Evolutionary conservation across 305 asterid species (phyloP).

Genomic region (Fraxinus nigra): DNA sequence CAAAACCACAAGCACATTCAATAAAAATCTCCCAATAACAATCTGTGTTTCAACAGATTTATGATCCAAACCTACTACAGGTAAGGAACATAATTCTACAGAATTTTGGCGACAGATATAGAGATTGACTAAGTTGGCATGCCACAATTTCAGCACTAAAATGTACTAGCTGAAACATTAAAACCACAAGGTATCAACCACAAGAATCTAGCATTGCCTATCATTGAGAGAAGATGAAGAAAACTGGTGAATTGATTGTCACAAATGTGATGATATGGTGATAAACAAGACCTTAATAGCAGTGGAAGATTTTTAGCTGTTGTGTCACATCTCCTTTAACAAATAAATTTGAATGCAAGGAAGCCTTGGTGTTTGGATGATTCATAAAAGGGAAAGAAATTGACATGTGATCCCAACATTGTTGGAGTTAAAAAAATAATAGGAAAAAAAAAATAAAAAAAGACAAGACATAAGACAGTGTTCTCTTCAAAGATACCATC

Average conservation of each 20-base stretch:
- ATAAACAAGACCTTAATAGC: not conserved
- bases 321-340: not conserved
- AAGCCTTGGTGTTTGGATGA: not conserved
- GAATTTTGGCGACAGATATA: not conserved
- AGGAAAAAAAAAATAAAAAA: not conserved
- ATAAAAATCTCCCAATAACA: not conserved
- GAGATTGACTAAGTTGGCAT: not conserved
- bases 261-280: not conserved
- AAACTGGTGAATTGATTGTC: not conserved
- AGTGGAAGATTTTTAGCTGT: not conserved
- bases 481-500: not conserved
- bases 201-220: not conserved
- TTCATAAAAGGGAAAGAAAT: not conserved
- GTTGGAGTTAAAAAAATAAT: not conserved
- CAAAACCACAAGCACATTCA: not conserved
- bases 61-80: not conserved
- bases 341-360: not conserved
- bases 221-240: not conserved
- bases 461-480: not conserved
- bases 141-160: not conserved
- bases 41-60: not conserved
- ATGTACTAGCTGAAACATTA: not conserved
- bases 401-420: not conserved
- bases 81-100: not conserved
- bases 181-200: not conserved